A percentile compares a stretch with the other conserved stretches of the same genome.
These are phyloP conservation scores for Paraglomus brasilianum DNA, from an alignment of 192 early-diverging fungal genomes.

Conservation along the genomic window DNA sequence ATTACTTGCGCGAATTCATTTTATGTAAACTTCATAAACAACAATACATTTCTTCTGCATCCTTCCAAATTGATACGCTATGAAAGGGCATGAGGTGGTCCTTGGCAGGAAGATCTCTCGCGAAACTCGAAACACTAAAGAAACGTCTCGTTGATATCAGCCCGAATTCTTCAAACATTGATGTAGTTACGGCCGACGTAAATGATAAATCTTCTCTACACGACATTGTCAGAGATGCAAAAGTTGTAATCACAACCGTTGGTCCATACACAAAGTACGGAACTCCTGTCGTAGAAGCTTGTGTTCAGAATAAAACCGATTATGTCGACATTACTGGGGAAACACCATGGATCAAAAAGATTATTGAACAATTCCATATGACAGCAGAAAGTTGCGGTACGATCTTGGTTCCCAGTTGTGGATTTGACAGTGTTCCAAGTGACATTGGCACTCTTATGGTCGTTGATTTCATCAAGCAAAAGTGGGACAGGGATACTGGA, in stretches of 20 bases:
- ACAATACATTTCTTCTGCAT: conserved; percentile 1
- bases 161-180: not conserved
- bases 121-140: conserved; percentile 61
- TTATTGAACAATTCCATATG: conserved; percentile 68
- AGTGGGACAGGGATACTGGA: conserved; percentile 49
- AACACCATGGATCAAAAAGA: conserved; percentile 55
- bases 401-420: conserved; percentile 79
- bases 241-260: conserved; percentile 79
- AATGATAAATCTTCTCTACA: conserved; percentile 59
- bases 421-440: conserved; percentile 90
- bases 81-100: conserved; percentile 62
- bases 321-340: conserved; percentile 89
- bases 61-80: not conserved
- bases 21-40: too few relatives aligned
- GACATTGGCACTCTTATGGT: conserved; percentile 82
- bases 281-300: conserved; percentile 64
- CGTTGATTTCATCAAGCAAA: conserved; percentile 50
- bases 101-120: conserved; percentile 71
- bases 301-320: conserved; percentile 69
- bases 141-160: conserved; percentile 16
- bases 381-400: conserved; percentile 61
- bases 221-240: conserved; percentile 56
- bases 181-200: conserved; percentile 69
- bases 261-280: conserved; percentile 78
- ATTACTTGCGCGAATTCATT: too few relatives aligned